phyloP scores from a whole-genome alignment of 495 filamentous ascomycete species.

The Penicillium nucicola region DNA sequence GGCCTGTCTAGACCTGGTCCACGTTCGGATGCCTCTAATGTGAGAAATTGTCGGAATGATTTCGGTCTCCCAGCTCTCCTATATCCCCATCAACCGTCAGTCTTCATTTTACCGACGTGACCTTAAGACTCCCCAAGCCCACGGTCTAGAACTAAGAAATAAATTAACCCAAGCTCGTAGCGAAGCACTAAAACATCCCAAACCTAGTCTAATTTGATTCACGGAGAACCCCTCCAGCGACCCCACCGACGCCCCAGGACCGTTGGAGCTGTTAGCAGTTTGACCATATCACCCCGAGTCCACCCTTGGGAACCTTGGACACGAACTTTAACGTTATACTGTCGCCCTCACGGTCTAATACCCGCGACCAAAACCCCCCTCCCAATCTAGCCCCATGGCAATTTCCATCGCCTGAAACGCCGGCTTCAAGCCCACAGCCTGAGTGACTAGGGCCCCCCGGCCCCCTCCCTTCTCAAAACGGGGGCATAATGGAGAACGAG shows the following conservation, averaged over 20 bases:
- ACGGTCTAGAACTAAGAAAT: slow-evolving; percentile 1
- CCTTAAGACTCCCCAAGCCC: too few relatives aligned
- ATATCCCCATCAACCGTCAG: too few relatives aligned
- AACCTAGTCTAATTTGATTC: background rate
- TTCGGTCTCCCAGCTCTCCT: background rate
- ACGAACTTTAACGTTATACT: too few relatives aligned
- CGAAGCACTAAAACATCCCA: background rate
- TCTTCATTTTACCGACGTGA: too few relatives aligned
- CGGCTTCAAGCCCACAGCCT: too few relatives aligned
- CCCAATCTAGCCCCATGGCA: background rate
- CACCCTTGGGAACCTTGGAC: too few relatives aligned
- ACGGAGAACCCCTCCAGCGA: background rate
- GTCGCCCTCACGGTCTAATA: too few relatives aligned
- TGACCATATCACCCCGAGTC: too few relatives aligned
- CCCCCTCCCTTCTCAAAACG: background rate
- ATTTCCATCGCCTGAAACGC: background rate
- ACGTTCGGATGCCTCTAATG: background rate
- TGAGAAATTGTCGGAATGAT: background rate
- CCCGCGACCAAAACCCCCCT: background rate
- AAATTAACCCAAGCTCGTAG: background rate
- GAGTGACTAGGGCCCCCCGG: background rate
- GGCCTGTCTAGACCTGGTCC: too few relatives aligned
- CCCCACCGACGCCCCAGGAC: too few relatives aligned
- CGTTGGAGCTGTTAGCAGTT: too few relatives aligned
- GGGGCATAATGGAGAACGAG: too few relatives aligned